Conservation (phyloP, 208 protist genomes). For the Borovskyia barvae region DNA sequence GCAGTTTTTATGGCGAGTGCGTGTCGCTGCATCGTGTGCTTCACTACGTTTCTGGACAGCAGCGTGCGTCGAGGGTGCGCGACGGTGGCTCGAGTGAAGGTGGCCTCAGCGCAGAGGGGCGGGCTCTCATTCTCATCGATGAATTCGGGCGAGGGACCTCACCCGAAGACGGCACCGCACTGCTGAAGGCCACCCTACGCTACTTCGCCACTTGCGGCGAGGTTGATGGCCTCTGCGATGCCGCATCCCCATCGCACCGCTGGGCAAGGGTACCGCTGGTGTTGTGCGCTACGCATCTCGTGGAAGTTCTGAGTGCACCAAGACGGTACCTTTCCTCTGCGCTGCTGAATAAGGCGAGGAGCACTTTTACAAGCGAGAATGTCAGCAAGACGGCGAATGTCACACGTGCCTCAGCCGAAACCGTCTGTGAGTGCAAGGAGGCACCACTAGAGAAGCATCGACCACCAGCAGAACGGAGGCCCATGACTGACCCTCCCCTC, state of each 20-base stretch:
- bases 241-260: neutral
- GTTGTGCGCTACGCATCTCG: conserved; percentile 70
- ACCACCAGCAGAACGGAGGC: too few relatives aligned
- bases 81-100: conserved; percentile 1
- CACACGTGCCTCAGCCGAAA: too few relatives aligned
- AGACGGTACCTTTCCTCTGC: neutral
- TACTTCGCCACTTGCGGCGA: conserved; percentile 32
- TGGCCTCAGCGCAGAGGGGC: conserved; percentile 11
- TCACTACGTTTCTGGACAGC: conserved; percentile 33
- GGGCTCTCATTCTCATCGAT: conserved; percentile 88
- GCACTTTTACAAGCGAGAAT: too few relatives aligned
- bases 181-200: conserved; percentile 66
- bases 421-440: too few relatives aligned
- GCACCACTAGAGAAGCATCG: too few relatives aligned
- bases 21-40: conserved; percentile 64
- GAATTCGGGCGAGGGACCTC: conserved; percentile 95
- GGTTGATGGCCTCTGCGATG: neutral
- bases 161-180: conserved; percentile 77
- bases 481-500: conserved; percentile 20
- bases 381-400: too few relatives aligned
- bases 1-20: conserved; percentile 74
- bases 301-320: conserved; percentile 44
- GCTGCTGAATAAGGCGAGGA: neutral
- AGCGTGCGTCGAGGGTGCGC: neutral
- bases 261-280: conserved; percentile 30